phyloP scores from a whole-genome alignment of 2,329 filamentous ascomycete genomes.

The Apiospora pterosperma region DNA sequence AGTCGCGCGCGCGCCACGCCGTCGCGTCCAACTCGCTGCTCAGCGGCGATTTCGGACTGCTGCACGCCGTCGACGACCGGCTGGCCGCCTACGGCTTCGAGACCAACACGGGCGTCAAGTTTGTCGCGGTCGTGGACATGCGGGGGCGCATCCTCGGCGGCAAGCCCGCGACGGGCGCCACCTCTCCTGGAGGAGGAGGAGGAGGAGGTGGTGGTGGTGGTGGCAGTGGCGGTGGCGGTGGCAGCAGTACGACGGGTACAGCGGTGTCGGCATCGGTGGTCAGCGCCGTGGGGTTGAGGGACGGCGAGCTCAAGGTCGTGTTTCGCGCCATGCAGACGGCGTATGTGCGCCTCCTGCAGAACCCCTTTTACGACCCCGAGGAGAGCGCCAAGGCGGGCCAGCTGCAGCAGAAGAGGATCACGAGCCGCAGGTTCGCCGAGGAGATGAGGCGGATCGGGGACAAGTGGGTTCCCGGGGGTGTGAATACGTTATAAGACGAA shows the following conservation, averaged over 20 bases:
- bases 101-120: conserved; percentile 90
- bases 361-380: conserved; percentile 92
- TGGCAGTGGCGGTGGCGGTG: conserved; percentile 12
- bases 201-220: conserved; percentile 23
- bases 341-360: conserved; percentile 84
- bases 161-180: conserved; percentile 4
- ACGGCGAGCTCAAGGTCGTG: conserved; percentile 85
- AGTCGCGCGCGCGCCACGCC: conserved; percentile 73
- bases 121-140: conserved; percentile 90
- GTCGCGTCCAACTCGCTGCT: conserved; percentile 41
- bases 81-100: conserved; percentile 94
- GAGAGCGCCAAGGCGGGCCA: conserved; percentile 55
- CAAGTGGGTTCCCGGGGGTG: conserved; percentile 72
- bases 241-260: conserved; percentile 21
- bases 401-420: conserved; percentile 65
- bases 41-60: conserved; percentile 83
- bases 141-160: conserved; percentile 57
- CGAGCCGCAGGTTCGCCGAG: conserved; percentile 73
- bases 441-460: conserved; percentile 87
- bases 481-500: conserved; percentile 34
- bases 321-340: conserved; percentile 92
- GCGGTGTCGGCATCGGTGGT: conserved; percentile 21
- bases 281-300: conserved; percentile 65
- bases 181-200: conserved; percentile 15
- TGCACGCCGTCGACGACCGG: conserved; percentile 91